Conservation (phyloP, 2,329 filamentous ascomycete species). For the Pseudogymnoascus sp. region DNA sequence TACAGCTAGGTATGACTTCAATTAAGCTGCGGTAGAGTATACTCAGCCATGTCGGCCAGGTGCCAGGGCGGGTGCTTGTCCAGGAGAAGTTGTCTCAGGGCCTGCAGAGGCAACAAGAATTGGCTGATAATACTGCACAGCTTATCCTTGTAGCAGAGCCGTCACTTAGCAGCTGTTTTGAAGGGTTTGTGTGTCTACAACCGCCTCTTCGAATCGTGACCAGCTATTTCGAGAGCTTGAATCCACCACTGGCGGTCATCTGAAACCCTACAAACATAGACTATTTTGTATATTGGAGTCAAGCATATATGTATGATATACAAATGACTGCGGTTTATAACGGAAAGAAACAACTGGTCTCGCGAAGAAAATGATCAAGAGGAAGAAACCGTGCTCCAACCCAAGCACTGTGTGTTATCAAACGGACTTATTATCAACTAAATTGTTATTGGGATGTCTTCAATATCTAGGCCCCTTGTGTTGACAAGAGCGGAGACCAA, state of each 20-base stretch:
- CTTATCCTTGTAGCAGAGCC: neutral
- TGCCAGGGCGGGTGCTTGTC: neutral
- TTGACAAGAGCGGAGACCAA: conserved; percentile 9
- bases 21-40: neutral
- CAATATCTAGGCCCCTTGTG: neutral
- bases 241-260: neutral
- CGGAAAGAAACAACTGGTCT: neutral
- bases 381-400: neutral
- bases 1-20: neutral
- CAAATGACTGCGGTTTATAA: neutral
- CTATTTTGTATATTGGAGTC: neutral
- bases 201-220: neutral
- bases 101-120: neutral
- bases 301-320: neutral
- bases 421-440: neutral
- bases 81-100: neutral
- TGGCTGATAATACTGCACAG: neutral
- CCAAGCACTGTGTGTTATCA: neutral
- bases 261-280: neutral
- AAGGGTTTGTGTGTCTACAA: neutral
- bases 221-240: neutral
- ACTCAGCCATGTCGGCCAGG: neutral
- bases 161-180: neutral
- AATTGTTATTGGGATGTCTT: neutral
- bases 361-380: neutral